These are phyloP conservation scores for Pezicula rhizophila DNA, from an alignment of 2,329 filamentous ascomycete genomes.

Conservation along the genomic window DNA sequence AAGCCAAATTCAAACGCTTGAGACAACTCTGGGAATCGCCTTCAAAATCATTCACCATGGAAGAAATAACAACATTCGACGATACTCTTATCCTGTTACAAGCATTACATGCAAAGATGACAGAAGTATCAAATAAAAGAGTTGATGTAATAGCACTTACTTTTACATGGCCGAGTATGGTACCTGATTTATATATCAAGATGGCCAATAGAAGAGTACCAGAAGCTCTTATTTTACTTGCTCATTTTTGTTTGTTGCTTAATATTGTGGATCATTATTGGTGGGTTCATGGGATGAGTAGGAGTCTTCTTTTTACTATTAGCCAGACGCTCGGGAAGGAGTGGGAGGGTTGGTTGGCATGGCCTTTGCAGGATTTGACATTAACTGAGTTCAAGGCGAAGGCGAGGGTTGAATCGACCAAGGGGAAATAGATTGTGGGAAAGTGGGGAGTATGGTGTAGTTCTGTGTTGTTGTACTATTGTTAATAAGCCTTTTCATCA, in stretches of 20 bases:
- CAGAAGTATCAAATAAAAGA: slow-evolving; percentile 9
- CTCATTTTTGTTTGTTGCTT: slow-evolving; percentile 31
- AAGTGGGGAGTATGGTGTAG: too few species aligned
- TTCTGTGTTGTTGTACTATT: too few species aligned
- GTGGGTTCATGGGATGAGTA: slow-evolving; percentile 3
- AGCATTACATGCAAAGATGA: background rate
- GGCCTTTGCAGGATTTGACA: slow-evolving; percentile 12
- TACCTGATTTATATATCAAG: slow-evolving; percentile 24
- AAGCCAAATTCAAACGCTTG: background rate
- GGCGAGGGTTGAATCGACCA: too few species aligned
- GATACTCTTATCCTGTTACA: slow-evolving; percentile 3
- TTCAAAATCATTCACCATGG: background rate
- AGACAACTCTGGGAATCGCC: background rate
- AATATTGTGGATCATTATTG: slow-evolving; percentile 23
- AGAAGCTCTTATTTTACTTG: slow-evolving; percentile 29
- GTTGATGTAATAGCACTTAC: slow-evolving; percentile 7
- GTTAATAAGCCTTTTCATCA: too few species aligned
- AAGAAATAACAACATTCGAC: slow-evolving; percentile 3
- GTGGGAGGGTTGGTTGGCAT: slow-evolving; percentile 14
- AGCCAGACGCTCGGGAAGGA: slow-evolving; percentile 6
- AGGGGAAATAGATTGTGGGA: too few species aligned
- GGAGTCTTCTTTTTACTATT: background rate
- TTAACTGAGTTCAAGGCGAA: slow-evolving; percentile 1
- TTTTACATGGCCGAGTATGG: slow-evolving; percentile 30
- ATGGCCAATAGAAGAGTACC: slow-evolving; percentile 24